Evolutionary conservation across 2,329 filamentous ascomycete species (phyloP).

Genomic region (Hymenoscyphus infarciens): DNA sequence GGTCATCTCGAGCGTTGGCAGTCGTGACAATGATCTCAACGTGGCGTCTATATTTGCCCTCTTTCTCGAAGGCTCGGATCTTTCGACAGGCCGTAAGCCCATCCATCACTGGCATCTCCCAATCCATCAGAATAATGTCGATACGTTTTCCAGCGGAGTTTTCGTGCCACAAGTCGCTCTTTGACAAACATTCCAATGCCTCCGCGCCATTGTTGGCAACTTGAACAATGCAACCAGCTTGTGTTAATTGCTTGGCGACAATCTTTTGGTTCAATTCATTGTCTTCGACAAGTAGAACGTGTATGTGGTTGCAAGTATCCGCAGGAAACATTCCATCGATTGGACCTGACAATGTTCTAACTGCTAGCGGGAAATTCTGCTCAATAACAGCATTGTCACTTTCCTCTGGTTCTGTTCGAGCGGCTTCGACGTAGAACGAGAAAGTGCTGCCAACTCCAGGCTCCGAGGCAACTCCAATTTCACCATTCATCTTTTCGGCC

Average conservation of each 20-base stretch:
- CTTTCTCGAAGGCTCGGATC: conserved; percentile 57
- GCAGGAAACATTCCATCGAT: conserved; percentile 9
- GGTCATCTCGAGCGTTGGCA: conserved; percentile 32
- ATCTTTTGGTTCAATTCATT: conserved; percentile 60
- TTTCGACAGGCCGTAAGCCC: conserved; percentile 62
- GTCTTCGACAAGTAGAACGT: conserved; percentile 55
- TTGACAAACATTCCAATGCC: conserved; percentile 42
- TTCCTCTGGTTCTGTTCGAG: conserved; percentile 16
- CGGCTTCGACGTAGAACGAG: conserved; percentile 67
- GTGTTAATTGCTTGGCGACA: conserved; percentile 47
- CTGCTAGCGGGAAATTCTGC: conserved; percentile 8
- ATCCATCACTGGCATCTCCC: conserved; percentile 73
- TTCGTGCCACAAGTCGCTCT: conserved; percentile 27
- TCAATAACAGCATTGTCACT: conserved; percentile 1
- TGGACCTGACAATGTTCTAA: conserved; percentile 6
- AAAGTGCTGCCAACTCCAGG: conserved; percentile 70
- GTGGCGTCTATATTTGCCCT: conserved; percentile 48
- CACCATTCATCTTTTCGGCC: conserved; percentile 76
- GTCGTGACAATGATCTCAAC: conserved; percentile 36
- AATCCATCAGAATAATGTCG: conserved; percentile 69
- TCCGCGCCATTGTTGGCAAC: conserved; percentile 57
- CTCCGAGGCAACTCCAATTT: conserved; percentile 70
- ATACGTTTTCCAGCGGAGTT: conserved; percentile 38
- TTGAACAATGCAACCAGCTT: conserved; percentile 39
- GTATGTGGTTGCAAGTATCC: conserved; percentile 19